These are phyloP conservation scores for Lactarius sp. DNA, from an alignment of 768 basidiomycete species.

Conservation along the genomic window DNA sequence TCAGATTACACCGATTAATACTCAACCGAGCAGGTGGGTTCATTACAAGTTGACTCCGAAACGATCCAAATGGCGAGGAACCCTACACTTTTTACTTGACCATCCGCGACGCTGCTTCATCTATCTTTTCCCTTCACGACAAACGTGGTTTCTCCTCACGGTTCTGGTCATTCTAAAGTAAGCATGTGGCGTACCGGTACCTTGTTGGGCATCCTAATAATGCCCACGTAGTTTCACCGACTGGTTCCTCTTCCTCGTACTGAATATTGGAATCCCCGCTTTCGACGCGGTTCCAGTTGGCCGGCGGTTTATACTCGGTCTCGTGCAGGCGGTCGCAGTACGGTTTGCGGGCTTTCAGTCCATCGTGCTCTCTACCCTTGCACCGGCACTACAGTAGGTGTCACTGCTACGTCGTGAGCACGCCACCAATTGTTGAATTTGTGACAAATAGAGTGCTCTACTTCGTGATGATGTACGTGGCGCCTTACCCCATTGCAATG, in stretches of 20 bases:
- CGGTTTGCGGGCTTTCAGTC: constrained; percentile 83
- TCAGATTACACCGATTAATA: background rate
- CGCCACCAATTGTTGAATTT: background rate
- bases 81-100: constrained; percentile 85
- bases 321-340: constrained; percentile 76
- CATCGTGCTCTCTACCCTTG: constrained; percentile 61
- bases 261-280: constrained; percentile 76
- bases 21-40: constrained; percentile 55
- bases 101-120: constrained; percentile 91
- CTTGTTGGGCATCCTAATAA: background rate
- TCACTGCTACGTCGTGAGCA: background rate
- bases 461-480: constrained; percentile 89
- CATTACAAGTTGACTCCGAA: constrained; percentile 54
- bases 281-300: constrained; percentile 69
- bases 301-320: constrained; percentile 60
- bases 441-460: constrained; percentile 59
- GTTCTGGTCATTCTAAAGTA: constrained; percentile 68
- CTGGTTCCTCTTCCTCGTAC: constrained; percentile 84
- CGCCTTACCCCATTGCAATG: constrained; percentile 67
- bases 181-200: constrained; percentile 23
- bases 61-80: constrained; percentile 62
- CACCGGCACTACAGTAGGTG: constrained; percentile 81
- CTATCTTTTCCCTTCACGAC: constrained; percentile 85
- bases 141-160: constrained; percentile 84
- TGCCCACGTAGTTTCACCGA: constrained; percentile 54